phyloP scores from a whole-genome alignment of 1,284 basidiomycete species.

The Lignosus rhinocerotis region DNA sequence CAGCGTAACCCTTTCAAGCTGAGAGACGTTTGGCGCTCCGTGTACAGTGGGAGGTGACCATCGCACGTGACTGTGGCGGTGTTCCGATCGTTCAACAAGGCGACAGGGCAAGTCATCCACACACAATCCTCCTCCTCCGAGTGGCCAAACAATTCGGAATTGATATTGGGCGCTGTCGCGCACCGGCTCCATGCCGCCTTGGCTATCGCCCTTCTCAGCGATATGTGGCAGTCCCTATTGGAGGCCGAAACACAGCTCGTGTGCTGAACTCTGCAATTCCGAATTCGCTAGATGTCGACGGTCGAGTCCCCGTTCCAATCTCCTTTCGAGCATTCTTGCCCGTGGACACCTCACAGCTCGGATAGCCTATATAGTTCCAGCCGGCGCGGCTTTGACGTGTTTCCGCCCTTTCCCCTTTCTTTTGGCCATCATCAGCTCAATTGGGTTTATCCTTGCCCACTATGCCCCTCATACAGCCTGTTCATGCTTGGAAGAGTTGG shows the following conservation, averaged over 20 bases:
- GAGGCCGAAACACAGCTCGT: constrained; percentile 5
- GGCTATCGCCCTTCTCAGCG: constrained; percentile 9
- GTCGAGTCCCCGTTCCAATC: constrained; percentile 21
- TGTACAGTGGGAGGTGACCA: neutral
- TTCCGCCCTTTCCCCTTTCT: constrained; percentile 7
- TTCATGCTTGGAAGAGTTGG: constrained; percentile 32
- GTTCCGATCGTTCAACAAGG: neutral
- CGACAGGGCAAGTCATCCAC: neutral
- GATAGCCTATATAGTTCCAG: constrained; percentile 14
- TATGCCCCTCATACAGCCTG: constrained; percentile 28
- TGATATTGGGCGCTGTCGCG: constrained; percentile 13
- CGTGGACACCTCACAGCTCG: constrained; percentile 3
- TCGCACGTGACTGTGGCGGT: neutral
- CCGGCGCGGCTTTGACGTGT: neutral
- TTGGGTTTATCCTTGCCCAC: constrained; percentile 5
- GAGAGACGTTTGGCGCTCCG: neutral
- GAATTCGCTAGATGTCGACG: constrained; percentile 24
- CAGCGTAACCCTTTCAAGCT: neutral
- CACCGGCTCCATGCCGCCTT: constrained; percentile 9
- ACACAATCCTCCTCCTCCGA: constrained; percentile 14
- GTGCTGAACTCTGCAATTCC: constrained; percentile 21
- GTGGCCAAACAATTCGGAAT: constrained; percentile 22
- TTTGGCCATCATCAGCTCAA: constrained; percentile 5
- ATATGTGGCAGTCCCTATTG: constrained; percentile 20
- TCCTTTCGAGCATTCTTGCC: constrained; percentile 9